These are phyloP conservation scores for Amoeboaphelidium protococcarum DNA, from an alignment of 371 early-diverging fungal species.

Conservation along the genomic window DNA sequence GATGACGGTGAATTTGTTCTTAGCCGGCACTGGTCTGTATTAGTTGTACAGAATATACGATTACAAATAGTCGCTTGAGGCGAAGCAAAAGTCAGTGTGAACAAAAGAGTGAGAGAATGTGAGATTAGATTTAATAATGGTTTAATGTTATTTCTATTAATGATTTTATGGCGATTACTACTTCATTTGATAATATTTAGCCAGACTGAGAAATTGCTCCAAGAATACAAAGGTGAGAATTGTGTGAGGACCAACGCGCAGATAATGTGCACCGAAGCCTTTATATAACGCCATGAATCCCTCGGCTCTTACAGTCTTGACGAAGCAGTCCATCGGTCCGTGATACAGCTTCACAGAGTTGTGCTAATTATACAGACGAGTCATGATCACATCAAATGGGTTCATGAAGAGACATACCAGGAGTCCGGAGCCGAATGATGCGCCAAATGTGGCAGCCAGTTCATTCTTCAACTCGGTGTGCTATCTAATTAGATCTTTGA, in stretches of 20 bases:
- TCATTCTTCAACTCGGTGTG: conserved; percentile 21
- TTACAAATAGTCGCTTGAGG: no score
- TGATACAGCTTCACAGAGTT: conserved; percentile 28
- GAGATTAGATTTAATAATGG: no score
- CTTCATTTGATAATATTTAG: no score
- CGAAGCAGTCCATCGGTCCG: conserved; percentile 48
- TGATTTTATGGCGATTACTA: no score
- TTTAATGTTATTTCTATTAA: no score
- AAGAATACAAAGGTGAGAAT: conserved; percentile 75
- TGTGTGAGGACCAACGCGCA: conserved; percentile 89
- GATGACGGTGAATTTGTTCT: conserved; percentile 70
- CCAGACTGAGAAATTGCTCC: conserved; percentile 51
- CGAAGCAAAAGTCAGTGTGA: no score
- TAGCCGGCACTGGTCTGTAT: conserved; percentile 57
- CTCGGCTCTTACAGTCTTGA: conserved; percentile 53
- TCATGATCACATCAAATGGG: conserved; percentile 82
- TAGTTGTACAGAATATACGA: conserved; percentile 53
- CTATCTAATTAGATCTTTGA: conserved; percentile 36
- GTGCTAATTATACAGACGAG: conserved; percentile 80
- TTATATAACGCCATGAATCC: conserved; percentile 66
- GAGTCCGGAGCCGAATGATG: conserved; percentile 55
- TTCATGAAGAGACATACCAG: conserved; percentile 78
- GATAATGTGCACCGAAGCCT: conserved; percentile 71
- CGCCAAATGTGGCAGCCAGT: conserved; percentile 30
- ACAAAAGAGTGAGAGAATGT: no score